Conservation (phyloP, 2,329 filamentous ascomycete genomes). For the Harringtonia lauricola region DNA sequence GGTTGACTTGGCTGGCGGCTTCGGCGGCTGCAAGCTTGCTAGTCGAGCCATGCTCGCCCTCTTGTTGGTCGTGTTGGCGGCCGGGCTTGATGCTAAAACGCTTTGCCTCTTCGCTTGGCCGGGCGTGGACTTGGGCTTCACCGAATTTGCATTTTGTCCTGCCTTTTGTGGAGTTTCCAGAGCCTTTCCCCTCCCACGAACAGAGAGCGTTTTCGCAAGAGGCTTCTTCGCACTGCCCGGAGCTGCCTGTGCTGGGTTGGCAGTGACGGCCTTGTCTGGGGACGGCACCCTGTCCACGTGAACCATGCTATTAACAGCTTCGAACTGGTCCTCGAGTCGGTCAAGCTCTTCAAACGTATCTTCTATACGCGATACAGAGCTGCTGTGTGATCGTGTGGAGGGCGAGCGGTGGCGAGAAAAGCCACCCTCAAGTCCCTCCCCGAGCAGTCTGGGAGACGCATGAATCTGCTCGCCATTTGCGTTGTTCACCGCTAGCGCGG, state of each 20-base stretch:
- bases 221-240: constrained; percentile 1
- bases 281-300: constrained; percentile 22
- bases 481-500: neutral
- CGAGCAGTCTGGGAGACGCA: constrained; percentile 3
- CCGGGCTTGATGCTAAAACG: constrained; percentile 11
- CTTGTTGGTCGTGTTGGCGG: constrained; percentile 14
- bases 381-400: constrained; percentile 7
- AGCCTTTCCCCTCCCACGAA: constrained; percentile 31
- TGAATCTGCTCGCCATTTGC: neutral
- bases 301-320: constrained; percentile 35
- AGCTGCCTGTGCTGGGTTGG: neutral
- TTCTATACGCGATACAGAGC: constrained; percentile 36
- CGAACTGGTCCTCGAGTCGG: constrained; percentile 48
- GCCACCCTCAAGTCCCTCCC: neutral
- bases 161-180: constrained; percentile 20
- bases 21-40: constrained; percentile 32
- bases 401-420: constrained; percentile 2
- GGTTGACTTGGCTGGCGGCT: constrained; percentile 35
- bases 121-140: constrained; percentile 12
- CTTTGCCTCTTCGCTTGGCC: constrained; percentile 16
- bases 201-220: constrained; percentile 21
- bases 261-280: constrained; percentile 17
- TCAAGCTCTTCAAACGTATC: constrained; percentile 54
- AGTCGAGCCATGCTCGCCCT: constrained; percentile 21
- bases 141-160: neutral